Percentiles rank a stretch among this genome's conserved stretches.
Conservation (phyloP, 257 asterid species). For the Ocimum tenuiflorum region DNA sequence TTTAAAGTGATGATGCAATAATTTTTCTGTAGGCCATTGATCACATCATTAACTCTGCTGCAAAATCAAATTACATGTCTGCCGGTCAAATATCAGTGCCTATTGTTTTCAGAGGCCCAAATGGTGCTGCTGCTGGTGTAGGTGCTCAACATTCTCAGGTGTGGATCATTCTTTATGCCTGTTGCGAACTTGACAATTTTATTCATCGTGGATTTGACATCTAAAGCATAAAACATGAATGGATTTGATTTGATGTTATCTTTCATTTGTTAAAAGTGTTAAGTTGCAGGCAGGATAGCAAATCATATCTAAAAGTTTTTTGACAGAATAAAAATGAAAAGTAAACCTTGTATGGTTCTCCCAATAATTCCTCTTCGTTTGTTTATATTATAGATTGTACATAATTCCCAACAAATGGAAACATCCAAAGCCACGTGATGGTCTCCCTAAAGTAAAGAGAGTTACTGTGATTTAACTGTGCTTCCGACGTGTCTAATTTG, state of each 20-base stretch:
- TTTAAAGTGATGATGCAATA: constrained; percentile 4
- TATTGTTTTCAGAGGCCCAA: constrained; percentile 82
- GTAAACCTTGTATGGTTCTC: no score
- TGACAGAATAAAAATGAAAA: no score
- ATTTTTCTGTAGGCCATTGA: constrained; percentile 57
- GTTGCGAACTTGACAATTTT: background rate
- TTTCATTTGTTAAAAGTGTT: background rate
- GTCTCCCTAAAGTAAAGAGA: background rate
- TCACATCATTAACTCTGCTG: constrained; percentile 78
- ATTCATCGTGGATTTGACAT: background rate
- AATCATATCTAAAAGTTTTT: no score
- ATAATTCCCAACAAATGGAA: no score
- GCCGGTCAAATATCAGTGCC: constrained; percentile 73
- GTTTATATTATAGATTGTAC: no score
- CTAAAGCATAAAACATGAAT: background rate
- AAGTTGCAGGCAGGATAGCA: no score
- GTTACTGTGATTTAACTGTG: background rate
- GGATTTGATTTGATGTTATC: background rate
- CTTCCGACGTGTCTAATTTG: background rate
- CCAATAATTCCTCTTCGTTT: no score
- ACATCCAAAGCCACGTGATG: background rate
- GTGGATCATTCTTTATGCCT: constrained; percentile 13
- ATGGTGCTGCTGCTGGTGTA: constrained; percentile 90
- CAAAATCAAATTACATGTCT: constrained; percentile 77
- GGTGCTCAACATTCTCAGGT: constrained; percentile 90